These are phyloP conservation scores for Cyclotella atomus DNA, from an alignment of 108 stramenopile genomes.

Conservation along the genomic window DNA sequence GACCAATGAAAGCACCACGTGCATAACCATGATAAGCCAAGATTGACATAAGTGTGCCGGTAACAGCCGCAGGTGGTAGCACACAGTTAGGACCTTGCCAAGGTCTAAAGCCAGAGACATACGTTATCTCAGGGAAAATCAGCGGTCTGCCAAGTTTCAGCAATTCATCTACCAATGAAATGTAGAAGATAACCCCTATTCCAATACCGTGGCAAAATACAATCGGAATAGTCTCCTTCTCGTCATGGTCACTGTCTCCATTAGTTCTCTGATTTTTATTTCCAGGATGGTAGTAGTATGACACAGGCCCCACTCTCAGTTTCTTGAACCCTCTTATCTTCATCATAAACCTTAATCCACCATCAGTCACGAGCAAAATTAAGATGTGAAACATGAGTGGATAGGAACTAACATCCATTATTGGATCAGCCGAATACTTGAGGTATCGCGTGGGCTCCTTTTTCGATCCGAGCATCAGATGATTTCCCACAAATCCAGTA, in stretches of 20 bases:
- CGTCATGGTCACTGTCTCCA: slow-evolving; percentile 25
- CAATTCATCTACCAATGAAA: slow-evolving; percentile 72
- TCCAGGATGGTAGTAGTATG: slow-evolving; percentile 84
- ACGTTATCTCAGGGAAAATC: slow-evolving; percentile 81
- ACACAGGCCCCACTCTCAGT: slow-evolving; percentile 64
- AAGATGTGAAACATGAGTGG: slow-evolving; percentile 78
- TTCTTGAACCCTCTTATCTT: slow-evolving; percentile 72
- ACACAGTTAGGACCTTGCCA: slow-evolving; percentile 80
- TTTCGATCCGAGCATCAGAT: slow-evolving; percentile 38
- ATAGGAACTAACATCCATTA: slow-evolving; percentile 74
- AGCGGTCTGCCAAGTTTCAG: slow-evolving; percentile 73
- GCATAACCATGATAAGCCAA: slow-evolving; percentile 75
- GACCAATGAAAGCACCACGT: slow-evolving; percentile 75
- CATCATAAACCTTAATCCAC: slow-evolving; percentile 69
- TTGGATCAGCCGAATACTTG: slow-evolving; percentile 81
- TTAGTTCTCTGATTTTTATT: slow-evolving; percentile 17
- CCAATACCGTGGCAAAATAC: slow-evolving; percentile 92
- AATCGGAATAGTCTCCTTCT: slow-evolving; percentile 57
- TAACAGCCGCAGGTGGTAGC: slow-evolving; percentile 70
- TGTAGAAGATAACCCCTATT: slow-evolving; percentile 76
- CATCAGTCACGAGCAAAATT: slow-evolving; percentile 68
- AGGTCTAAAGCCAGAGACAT: slow-evolving; percentile 83
- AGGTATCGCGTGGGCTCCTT: slow-evolving; percentile 55
- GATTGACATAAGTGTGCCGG: slow-evolving; percentile 80
- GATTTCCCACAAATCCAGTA: slow-evolving; percentile 61